Conservation (phyloP, 495 filamentous ascomycete genomes). For the Aspergillus haitiensis region DNA sequence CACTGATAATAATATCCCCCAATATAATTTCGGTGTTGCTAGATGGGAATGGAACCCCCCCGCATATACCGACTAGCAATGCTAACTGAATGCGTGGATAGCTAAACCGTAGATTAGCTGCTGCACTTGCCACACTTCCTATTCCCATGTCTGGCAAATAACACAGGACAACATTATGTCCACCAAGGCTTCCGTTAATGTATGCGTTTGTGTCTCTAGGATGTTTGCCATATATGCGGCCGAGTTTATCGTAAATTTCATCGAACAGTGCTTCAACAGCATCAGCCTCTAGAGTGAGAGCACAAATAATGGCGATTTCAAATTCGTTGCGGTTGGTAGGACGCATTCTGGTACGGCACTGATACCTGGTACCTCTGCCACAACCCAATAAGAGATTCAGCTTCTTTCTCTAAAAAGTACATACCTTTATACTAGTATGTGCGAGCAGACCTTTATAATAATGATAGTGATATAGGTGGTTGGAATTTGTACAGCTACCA, state of each 20-base stretch:
- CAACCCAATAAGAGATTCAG: no score
- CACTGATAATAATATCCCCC: constrained; percentile 49
- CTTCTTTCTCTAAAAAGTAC: no score
- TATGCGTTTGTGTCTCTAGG: constrained; percentile 25
- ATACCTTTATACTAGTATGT: no score
- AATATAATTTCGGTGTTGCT: constrained; percentile 30
- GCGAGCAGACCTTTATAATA: no score
- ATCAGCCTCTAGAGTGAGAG: constrained; percentile 28
- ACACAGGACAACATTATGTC: constrained; percentile 38
- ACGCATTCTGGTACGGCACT: no score
- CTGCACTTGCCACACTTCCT: constrained; percentile 29
- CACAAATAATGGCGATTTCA: constrained; percentile 23
- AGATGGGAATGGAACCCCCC: constrained; percentile 25
- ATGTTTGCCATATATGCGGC: not conserved
- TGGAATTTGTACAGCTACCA: no score
- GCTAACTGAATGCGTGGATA: constrained; percentile 26
- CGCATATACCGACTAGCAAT: constrained; percentile 33
- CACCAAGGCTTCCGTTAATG: constrained; percentile 35
- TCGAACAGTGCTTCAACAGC: constrained; percentile 34
- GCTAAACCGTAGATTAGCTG: constrained; percentile 29
- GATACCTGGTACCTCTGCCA: no score
- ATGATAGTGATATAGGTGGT: no score
- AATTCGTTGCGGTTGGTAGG: constrained; percentile 3
- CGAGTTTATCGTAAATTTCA: constrained; percentile 21
- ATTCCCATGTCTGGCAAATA: constrained; percentile 37